Conservation (phyloP, 225 moss, liverwort and hornwort genomes). For the Rhytidiadelphus loreus region DNA sequence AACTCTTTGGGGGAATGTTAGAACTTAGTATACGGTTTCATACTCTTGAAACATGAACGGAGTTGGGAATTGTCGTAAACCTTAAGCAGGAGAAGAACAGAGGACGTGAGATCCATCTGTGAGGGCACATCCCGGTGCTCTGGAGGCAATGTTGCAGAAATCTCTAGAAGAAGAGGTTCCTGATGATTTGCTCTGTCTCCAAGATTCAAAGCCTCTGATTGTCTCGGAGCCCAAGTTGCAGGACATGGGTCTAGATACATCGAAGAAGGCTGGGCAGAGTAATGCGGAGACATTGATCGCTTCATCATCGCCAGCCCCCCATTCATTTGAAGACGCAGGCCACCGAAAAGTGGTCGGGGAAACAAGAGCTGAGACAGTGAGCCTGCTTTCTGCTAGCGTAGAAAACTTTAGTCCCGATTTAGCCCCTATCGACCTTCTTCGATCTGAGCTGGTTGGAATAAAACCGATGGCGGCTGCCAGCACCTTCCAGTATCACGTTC, state of each 20-base stretch:
- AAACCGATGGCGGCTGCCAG: neutral
- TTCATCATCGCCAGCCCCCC: neutral
- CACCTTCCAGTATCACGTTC: conserved; percentile 26
- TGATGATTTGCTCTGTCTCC: neutral
- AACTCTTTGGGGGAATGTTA: neutral
- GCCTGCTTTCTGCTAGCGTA: conserved; percentile 8
- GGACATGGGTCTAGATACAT: conserved; percentile 9
- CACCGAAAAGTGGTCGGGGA: conserved; percentile 30
- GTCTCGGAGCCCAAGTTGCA: neutral
- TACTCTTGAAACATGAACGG: conserved; percentile 13
- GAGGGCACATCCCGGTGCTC: neutral
- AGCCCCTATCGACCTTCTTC: conserved; percentile 8
- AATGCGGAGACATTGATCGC: conserved; percentile 2
- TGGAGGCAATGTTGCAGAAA: conserved; percentile 18
- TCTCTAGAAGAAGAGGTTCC: neutral
- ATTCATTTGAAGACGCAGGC: neutral
- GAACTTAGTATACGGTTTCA: neutral
- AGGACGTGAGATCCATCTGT: neutral
- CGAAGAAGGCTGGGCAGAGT: conserved; percentile 11
- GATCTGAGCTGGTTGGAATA: neutral
- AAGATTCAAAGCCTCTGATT: neutral
- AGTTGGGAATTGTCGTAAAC: conserved; percentile 11
- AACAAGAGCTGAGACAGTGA: conserved; percentile 11
- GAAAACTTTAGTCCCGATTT: neutral
- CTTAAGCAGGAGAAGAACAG: neutral